Conservation (phyloP, 768 basidiomycete genomes). For the Boletus rex-veris region DNA sequence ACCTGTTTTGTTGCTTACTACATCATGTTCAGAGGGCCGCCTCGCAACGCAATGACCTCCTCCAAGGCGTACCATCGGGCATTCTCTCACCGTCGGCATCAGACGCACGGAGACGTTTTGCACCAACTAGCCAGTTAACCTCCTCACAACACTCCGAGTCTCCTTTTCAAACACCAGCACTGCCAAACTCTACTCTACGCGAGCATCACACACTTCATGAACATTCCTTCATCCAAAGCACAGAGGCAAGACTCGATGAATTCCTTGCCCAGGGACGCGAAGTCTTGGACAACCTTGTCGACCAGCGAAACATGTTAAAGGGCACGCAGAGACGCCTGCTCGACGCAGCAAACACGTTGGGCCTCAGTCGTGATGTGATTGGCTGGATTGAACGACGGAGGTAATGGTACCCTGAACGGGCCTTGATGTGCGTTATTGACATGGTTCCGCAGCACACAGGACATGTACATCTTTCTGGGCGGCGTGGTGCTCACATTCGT, state of each 20-base stretch:
- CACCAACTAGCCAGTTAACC: conserved; percentile 31
- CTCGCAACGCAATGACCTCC: conserved; percentile 60
- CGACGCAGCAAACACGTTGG: conserved; percentile 91
- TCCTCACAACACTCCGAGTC: conserved; percentile 77
- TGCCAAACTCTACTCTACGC: conserved; percentile 52
- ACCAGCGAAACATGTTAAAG: conserved; percentile 91
- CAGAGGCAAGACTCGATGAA: conserved; percentile 79
- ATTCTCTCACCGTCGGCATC: conserved; percentile 29
- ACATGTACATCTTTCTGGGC: conserved; percentile 88
- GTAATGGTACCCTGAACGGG: conserved; percentile 36
- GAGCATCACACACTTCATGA: conserved; percentile 83
- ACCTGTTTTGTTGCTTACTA: background rate
- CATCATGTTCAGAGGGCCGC: conserved; percentile 48
- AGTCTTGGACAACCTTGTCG: conserved; percentile 86
- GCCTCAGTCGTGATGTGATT: conserved; percentile 90
- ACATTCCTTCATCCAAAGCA: conserved; percentile 83
- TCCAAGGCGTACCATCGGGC: conserved; percentile 44
- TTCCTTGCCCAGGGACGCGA: conserved; percentile 92
- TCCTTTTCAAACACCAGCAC: conserved; percentile 65
- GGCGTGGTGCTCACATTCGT: conserved; percentile 87
- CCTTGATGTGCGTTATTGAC: conserved; percentile 8
- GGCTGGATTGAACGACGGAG: conserved; percentile 96
- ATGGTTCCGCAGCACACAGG: conserved; percentile 66
- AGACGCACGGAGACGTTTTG: conserved; percentile 67
- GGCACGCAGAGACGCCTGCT: conserved; percentile 87